phyloP scores from a whole-genome alignment of 2,329 filamentous ascomycete genomes.

The Lachnellula cervina region DNA sequence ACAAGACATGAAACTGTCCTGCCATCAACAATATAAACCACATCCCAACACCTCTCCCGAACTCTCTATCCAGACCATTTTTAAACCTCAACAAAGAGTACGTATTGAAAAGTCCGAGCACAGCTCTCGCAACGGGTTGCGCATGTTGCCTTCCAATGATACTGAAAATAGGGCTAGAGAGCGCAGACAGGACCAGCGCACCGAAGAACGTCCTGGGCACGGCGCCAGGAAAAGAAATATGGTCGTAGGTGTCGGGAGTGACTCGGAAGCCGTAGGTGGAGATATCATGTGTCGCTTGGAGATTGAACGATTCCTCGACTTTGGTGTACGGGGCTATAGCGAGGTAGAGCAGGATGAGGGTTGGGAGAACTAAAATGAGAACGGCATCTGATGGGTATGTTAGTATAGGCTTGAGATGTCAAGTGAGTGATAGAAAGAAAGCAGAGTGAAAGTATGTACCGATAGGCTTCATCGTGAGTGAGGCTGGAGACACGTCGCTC shows the following conservation, averaged over 20 bases:
- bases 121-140: conserved; percentile 63
- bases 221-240: conserved; percentile 82
- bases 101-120: conserved; percentile 75
- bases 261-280: conserved; percentile 72
- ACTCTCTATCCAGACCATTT: conserved; percentile 57
- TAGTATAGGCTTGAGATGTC: neutral
- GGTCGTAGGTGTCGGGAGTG: conserved; percentile 67
- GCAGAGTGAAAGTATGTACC: conserved; percentile 11
- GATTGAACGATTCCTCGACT: conserved; percentile 97
- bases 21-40: conserved; percentile 79
- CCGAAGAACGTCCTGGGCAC: conserved; percentile 91
- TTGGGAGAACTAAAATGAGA: conserved; percentile 54
- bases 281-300: conserved; percentile 91
- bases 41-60: conserved; percentile 61
- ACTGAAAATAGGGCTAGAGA: conserved; percentile 62
- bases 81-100: conserved; percentile 62
- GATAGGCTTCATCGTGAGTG: conserved; percentile 23
- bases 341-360: conserved; percentile 64
- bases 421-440: neutral
- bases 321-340: conserved; percentile 82
- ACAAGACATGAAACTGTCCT: conserved; percentile 87
- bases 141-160: conserved; percentile 51
- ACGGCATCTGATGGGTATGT: conserved; percentile 37
- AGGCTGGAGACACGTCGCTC: neutral
- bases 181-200: conserved; percentile 66